phyloP scores from a whole-genome alignment of 1,139 yeast species.

The Saccharomyces hybrid region DNA sequence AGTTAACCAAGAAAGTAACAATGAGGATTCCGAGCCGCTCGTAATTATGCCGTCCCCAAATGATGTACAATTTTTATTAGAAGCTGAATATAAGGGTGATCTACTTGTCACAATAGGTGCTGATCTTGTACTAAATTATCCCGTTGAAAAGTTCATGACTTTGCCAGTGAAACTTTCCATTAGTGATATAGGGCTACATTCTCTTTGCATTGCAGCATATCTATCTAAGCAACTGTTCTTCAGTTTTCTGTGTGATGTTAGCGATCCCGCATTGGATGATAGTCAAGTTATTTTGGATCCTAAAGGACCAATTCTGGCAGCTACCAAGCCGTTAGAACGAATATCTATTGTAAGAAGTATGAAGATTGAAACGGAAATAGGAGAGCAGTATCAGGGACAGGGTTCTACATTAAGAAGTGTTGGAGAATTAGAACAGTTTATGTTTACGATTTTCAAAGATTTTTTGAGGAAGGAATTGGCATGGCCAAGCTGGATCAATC shows the following conservation, averaged over 20 bases:
- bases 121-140: constrained; percentile 75
- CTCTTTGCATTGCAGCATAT: constrained; percentile 71
- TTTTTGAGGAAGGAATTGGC: constrained; percentile 78
- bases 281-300: constrained; percentile 36
- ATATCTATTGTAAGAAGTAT: constrained; percentile 73
- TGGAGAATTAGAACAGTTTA: constrained; percentile 82
- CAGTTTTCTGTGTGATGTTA: constrained; percentile 41
- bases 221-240: constrained; percentile 37
- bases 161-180: constrained; percentile 75
- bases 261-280: constrained; percentile 31
- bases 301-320: constrained; percentile 30
- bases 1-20: neutral
- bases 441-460: constrained; percentile 66
- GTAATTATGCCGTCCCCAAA: constrained; percentile 11
- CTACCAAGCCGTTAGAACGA: constrained; percentile 40
- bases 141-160: constrained; percentile 76
- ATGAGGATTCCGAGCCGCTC: neutral
- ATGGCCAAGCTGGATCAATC: constrained; percentile 96
- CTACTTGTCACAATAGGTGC: constrained; percentile 66
- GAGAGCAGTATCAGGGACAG: constrained; percentile 33
- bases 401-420: constrained; percentile 60
- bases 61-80: constrained; percentile 73
- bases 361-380: constrained; percentile 41
- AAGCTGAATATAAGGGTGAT: constrained; percentile 73
- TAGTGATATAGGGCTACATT: constrained; percentile 69